phyloP scores from a whole-genome alignment of 495 filamentous ascomycete species.

The Penicillium canescens region DNA sequence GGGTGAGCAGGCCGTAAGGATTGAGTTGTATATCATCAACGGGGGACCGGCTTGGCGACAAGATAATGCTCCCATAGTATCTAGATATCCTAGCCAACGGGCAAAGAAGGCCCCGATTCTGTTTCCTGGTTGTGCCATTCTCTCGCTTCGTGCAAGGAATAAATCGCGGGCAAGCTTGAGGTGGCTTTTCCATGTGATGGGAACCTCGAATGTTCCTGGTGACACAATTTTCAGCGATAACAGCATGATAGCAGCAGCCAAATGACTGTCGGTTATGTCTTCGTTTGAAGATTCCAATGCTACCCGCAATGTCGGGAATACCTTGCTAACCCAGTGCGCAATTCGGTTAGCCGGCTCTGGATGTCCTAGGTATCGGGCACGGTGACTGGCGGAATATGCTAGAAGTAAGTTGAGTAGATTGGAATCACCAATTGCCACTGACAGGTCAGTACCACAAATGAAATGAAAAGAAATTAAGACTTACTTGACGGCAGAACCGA shows the following conservation, averaged over 20 bases:
- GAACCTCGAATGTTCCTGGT: slow-evolving; percentile 74
- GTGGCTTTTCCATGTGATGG: slow-evolving; percentile 75
- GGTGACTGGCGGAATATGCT: slow-evolving; percentile 80
- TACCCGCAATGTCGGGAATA: slow-evolving; percentile 70
- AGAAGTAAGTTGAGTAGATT: slow-evolving; percentile 77
- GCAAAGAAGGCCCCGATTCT: slow-evolving; percentile 76
- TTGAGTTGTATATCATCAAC: slow-evolving; percentile 55
- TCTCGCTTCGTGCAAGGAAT: slow-evolving; percentile 64
- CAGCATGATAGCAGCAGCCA: slow-evolving; percentile 86
- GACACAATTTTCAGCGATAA: slow-evolving; percentile 85
- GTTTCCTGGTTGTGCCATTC: slow-evolving; percentile 54
- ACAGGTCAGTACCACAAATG: slow-evolving; percentile 6
- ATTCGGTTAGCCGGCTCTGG: slow-evolving; percentile 77
- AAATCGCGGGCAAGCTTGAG: slow-evolving; percentile 74
- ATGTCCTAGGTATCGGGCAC: slow-evolving; percentile 73
- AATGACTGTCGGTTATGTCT: slow-evolving; percentile 69
- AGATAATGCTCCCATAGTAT: slow-evolving; percentile 75
- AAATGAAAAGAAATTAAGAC: slow-evolving; percentile 20
- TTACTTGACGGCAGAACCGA: slow-evolving; percentile 68
- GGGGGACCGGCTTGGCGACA: slow-evolving; percentile 63
- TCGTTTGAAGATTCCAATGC: slow-evolving; percentile 58
- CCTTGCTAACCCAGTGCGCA: slow-evolving; percentile 73
- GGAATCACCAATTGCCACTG: slow-evolving; percentile 66
- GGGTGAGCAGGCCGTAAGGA: slow-evolving; percentile 45
- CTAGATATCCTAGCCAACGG: slow-evolving; percentile 85